These are phyloP conservation scores for Euphorbia celastroides DNA, from an alignment of 441 rosid species.

Conservation along the genomic window DNA sequence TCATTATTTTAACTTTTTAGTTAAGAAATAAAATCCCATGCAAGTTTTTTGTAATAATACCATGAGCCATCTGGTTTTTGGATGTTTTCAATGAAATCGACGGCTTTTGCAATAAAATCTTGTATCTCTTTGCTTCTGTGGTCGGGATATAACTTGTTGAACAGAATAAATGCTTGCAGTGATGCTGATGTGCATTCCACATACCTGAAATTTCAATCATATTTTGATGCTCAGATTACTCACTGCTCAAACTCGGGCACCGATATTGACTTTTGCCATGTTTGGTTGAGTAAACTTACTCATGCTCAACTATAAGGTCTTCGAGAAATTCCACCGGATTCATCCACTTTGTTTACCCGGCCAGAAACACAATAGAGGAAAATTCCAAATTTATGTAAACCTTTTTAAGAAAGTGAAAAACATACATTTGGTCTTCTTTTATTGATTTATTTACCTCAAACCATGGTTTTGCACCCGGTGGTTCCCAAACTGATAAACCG, in stretches of 20 bases:
- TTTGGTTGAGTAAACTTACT: too few species aligned
- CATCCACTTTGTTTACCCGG: constrained; percentile 29
- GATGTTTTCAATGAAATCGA: constrained; percentile 26
- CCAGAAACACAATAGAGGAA: too few species aligned
- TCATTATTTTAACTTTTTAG: background rate
- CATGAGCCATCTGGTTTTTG: constrained; percentile 54
- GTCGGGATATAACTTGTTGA: constrained; percentile 35
- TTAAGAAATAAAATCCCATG: background rate
- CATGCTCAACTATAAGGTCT: constrained; percentile 16
- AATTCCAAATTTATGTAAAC: too few species aligned
- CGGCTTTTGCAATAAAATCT: constrained; percentile 29
- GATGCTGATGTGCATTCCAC: constrained; percentile 47
- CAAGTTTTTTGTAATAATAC: too few species aligned
- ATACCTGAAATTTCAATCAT: background rate
- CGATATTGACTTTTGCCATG: too few species aligned
- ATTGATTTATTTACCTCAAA: constrained; percentile 25
- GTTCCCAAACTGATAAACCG: constrained; percentile 37
- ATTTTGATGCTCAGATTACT: too few species aligned
- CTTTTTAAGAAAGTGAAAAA: too few species aligned
- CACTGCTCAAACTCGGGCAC: too few species aligned
- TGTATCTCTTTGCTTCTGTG: constrained; percentile 38
- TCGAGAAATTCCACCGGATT: constrained; percentile 46
- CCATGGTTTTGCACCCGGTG: constrained; percentile 29
- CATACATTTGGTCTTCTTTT: too few species aligned
- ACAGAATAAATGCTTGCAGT: constrained; percentile 11